Evolutionary conservation across 768 basidiomycete species (phyloP).

Genomic region (Cantharellus anzutake): DNA sequence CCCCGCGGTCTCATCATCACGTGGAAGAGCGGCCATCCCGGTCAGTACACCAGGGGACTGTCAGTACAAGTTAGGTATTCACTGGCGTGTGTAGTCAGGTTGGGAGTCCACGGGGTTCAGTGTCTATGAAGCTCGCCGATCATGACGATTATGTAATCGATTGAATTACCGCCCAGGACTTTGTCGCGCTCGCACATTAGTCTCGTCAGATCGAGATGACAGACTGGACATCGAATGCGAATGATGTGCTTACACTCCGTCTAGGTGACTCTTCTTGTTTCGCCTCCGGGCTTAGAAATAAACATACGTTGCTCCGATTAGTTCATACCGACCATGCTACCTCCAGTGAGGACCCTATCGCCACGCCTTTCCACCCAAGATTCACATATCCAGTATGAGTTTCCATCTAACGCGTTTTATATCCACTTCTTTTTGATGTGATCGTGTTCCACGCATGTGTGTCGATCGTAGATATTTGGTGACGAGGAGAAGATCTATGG

Average conservation of each 20-base stretch:
- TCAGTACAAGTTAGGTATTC: too few species aligned
- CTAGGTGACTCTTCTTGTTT: slow-evolving; percentile 32
- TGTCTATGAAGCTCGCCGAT: too few species aligned
- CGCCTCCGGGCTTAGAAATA: background rate
- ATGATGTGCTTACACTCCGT: slow-evolving; percentile 53
- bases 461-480: slow-evolving; percentile 58
- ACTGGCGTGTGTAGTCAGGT: too few species aligned
- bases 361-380: slow-evolving; percentile 49
- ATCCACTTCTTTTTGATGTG: background rate
- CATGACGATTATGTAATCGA: too few species aligned
- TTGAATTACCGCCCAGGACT: too few species aligned
- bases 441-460: background rate
- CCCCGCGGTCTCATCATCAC: too few species aligned
- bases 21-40: too few species aligned
- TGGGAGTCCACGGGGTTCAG: too few species aligned
- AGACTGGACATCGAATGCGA: slow-evolving; percentile 67
- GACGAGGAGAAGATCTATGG: slow-evolving; percentile 95
- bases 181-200: too few species aligned
- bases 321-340: slow-evolving; percentile 56
- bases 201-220: slow-evolving; percentile 11
- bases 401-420: background rate
- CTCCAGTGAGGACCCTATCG: slow-evolving; percentile 36
- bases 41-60: too few species aligned
- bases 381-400: slow-evolving; percentile 83
- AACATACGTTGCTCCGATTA: slow-evolving; percentile 16